Base-by-base conservation (phyloP, 2,329 filamentous ascomycete species). In the Colletotrichum sp. region DNA sequence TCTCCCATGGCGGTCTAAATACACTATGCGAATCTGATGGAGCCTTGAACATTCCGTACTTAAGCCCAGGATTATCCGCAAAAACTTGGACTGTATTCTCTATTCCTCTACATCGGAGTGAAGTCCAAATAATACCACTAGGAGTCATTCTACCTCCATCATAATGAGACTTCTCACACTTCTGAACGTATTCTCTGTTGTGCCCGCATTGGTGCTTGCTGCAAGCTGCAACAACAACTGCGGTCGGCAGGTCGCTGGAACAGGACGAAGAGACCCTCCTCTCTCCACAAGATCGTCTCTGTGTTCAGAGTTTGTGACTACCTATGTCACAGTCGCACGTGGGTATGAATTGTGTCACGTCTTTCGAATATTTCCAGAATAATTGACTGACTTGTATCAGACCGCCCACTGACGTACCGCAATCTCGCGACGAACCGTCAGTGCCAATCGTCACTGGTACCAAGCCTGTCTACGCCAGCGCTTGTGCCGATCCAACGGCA, bases 391-490 rank as follows among this genome's bases (percentile, higher is more conserved):
- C 55, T 21, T 21, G 27, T 18, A 21, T 6, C 13, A 51, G 43
- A 24, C 51, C 47, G 18, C 16, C 38, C 13, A 24, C 21, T 2
- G 43, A 21, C n/a, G n/a, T 11, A 21, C 43, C 43, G 6, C n/a
- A 51, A 21, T 51, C 11, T 11, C 57, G 64, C 4, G 38, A 54
- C 24, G 64, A 36, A 15, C 12, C 36, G 27, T 31, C 57, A 9
- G 34, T 65, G 2, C 65, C 66, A 5, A 33, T 54, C 16, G 33
- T 70, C 12, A 66, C 71, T 9, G 71, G 55, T 24, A 66, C 36
- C 15, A 66, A 63, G 55, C 76, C 76, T 9, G 65, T 63, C 8
- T 78, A 76, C 33, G 76, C 76, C 66, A 74, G 68, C 55, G 59
- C 59, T 47, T 78, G 76, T 43, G 11, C 68, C 9, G 70, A 76